These are phyloP conservation scores for Thelonectria blattea DNA, from an alignment of 2,329 filamentous ascomycete genomes.

Conservation along the genomic window DNA sequence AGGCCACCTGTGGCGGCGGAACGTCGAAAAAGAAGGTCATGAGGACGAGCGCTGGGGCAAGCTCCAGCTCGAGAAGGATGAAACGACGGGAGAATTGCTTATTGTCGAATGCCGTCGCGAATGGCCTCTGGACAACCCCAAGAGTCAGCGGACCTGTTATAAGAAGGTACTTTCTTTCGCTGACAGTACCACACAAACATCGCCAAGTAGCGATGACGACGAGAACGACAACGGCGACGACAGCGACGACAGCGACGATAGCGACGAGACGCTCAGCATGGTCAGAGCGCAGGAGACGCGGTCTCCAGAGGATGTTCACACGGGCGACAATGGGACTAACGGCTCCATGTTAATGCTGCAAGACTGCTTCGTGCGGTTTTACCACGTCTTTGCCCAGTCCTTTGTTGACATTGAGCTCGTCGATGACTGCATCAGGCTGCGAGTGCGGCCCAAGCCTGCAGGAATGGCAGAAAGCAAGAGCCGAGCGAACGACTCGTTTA, in stretches of 20 bases:
- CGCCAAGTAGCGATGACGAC: background rate
- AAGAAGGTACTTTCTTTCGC: constrained; percentile 57
- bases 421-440: constrained; percentile 50
- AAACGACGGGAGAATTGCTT: constrained; percentile 61
- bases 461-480: no score
- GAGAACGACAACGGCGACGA: background rate
- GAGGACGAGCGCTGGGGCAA: constrained; percentile 78
- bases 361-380: constrained; percentile 61
- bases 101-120: constrained; percentile 74
- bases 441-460: constrained; percentile 30
- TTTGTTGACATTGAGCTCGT: constrained; percentile 63
- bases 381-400: constrained; percentile 57
- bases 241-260: no score
- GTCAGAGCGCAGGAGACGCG: background rate
- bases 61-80: constrained; percentile 66
- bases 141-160: constrained; percentile 71
- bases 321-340: constrained; percentile 50
- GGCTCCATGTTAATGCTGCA: constrained; percentile 55
- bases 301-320: constrained; percentile 48
- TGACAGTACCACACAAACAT: background rate
- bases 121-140: constrained; percentile 61
- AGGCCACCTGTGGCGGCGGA: constrained; percentile 64
- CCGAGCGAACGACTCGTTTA: background rate
- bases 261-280: no score
- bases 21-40: constrained; percentile 68